These are phyloP conservation scores for Pseudogymnoascus destructans DNA, from an alignment of 2,329 filamentous ascomycete species.

Conservation along the genomic window DNA sequence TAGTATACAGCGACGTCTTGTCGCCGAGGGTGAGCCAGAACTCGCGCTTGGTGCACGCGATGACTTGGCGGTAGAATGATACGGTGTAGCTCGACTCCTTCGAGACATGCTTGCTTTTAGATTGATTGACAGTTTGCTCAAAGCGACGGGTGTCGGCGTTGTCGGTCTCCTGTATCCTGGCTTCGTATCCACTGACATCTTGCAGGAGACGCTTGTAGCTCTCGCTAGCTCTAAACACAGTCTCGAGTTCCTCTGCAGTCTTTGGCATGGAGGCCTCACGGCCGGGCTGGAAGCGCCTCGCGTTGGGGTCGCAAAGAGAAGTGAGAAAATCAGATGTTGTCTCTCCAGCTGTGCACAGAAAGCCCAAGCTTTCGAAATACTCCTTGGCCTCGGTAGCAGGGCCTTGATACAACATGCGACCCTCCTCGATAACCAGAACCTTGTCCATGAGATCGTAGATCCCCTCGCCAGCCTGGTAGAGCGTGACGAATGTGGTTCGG, in stretches of 20 bases:
- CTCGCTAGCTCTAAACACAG: conserved; percentile 53
- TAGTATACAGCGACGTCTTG: conserved; percentile 34
- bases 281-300: conserved; percentile 44
- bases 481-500: conserved; percentile 46
- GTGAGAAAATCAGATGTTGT: conserved; percentile 56
- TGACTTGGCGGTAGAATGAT: conserved; percentile 42
- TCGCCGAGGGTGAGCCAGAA: conserved; percentile 55
- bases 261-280: conserved; percentile 33
- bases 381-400: conserved; percentile 42
- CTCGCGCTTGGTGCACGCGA: conserved; percentile 42
- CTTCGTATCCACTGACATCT: conserved; percentile 50
- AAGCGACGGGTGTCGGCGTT: conserved; percentile 51
- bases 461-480: conserved; percentile 58
- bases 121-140: conserved; percentile 48
- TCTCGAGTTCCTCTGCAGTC: conserved; percentile 41
- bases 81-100: conserved; percentile 43
- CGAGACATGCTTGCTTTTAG: conserved; percentile 50
- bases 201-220: conserved; percentile 45
- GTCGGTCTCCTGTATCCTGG: conserved; percentile 40
- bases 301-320: conserved; percentile 51
- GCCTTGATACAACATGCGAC: conserved; percentile 53
- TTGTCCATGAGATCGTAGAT: conserved; percentile 61
- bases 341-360: conserved; percentile 46
- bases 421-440: conserved; percentile 53
- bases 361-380: conserved; percentile 53